Conservation (phyloP, 176 grass and related monocot species). For the Metroxylon sagu region DNA sequence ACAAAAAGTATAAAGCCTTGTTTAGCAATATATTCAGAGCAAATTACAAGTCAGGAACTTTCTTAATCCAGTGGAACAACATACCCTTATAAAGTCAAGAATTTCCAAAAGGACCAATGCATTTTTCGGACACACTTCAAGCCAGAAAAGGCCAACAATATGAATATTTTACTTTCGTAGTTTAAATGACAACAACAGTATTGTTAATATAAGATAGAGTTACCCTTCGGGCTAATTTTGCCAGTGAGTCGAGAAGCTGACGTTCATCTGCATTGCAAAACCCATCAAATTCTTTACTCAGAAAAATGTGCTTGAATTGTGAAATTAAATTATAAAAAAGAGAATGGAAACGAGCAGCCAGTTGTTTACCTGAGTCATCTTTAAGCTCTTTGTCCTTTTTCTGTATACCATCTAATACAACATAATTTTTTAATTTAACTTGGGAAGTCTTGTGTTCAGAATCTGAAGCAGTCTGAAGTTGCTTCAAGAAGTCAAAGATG, state of each 20-base stretch:
- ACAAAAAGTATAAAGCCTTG: not conserved
- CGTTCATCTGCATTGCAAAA: constrained; percentile 40
- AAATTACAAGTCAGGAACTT: not conserved
- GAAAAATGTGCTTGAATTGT: no score
- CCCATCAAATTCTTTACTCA: constrained; percentile 17
- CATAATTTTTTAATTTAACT: constrained; percentile 32
- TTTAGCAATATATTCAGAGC: not conserved
- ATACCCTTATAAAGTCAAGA: not conserved
- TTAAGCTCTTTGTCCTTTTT: constrained; percentile 33
- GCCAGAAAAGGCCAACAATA: not conserved
- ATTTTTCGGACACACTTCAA: not conserved
- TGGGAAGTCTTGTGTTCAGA: constrained; percentile 25
- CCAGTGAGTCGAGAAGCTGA: constrained; percentile 35
- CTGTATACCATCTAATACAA: constrained; percentile 25
- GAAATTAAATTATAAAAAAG: constrained; percentile 5
- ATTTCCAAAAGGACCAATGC: no score
- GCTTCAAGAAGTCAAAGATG: constrained; percentile 3
- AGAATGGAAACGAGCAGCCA: not conserved
- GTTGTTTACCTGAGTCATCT: constrained; percentile 38
- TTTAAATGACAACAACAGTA: not conserved
- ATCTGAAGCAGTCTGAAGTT: constrained; percentile 18
- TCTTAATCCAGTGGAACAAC: not conserved
- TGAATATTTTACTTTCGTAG: no score
- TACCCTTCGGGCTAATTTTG: constrained; percentile 73
- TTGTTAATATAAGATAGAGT: not conserved